Conservation (phyloP, 257 asterid genomes). For the Voacanga thouarsii region DNA sequence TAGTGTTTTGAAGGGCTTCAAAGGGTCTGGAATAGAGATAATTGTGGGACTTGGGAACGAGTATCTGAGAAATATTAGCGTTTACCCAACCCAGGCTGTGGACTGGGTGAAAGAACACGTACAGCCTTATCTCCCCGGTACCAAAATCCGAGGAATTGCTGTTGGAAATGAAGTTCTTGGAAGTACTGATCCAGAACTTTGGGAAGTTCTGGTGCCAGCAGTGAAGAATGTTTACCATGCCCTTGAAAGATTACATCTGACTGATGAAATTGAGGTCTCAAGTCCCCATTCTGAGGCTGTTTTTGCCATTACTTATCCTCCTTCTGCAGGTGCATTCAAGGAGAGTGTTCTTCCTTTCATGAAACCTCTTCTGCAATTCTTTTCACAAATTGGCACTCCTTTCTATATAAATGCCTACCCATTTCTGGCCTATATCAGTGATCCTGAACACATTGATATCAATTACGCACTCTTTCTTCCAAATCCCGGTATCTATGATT, state of each 20-base stretch:
- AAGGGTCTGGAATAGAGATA: conserved; percentile 54
- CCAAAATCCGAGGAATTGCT: conserved; percentile 62
- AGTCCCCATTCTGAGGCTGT: conserved; percentile 86
- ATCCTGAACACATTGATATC: conserved; percentile 57
- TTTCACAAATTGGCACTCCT: conserved; percentile 58
- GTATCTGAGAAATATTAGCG: conserved; percentile 45
- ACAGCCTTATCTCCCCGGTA: conserved; percentile 57
- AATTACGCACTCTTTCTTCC: conserved; percentile 50
- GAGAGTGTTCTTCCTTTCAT: conserved; percentile 65
- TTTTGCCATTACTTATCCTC: conserved; percentile 60
- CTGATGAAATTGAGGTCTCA: conserved; percentile 55
- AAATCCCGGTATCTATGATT: conserved; percentile 51
- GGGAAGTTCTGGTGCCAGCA: conserved; percentile 81
- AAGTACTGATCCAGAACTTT: conserved; percentile 37
- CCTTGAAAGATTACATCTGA: conserved; percentile 37
- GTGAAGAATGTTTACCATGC: conserved; percentile 67
- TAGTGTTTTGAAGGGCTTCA: conserved; percentile 47
- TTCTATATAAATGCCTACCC: conserved; percentile 86
- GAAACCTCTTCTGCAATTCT: conserved; percentile 66
- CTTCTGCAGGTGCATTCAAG: conserved; percentile 75
- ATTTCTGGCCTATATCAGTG: conserved; percentile 64
- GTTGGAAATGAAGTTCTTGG: conserved; percentile 86
- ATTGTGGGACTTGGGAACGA: conserved; percentile 66
- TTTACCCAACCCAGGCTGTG: conserved; percentile 46
- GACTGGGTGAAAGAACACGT: conserved; percentile 68